A percentile compares a stretch with the other conserved stretches of the same genome.
Conservation (phyloP, 2,329 filamentous ascomycete genomes). For the Aspergillus proliferans region DNA sequence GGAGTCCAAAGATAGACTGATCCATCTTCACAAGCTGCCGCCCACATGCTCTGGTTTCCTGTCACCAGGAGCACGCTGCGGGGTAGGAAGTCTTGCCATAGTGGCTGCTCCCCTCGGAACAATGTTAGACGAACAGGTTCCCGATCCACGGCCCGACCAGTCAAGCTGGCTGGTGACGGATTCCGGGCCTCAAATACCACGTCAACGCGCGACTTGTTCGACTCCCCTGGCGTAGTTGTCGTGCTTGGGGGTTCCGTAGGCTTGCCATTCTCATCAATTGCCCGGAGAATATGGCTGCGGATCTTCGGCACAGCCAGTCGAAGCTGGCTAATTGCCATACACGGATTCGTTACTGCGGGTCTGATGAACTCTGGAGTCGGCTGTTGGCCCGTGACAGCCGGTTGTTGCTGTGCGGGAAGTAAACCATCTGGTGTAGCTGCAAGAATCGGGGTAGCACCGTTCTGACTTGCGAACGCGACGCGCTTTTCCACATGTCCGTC, state of each 20-base stretch:
- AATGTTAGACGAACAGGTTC: conserved; percentile 82
- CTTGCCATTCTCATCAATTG: conserved; percentile 56
- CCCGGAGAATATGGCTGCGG: conserved; percentile 72
- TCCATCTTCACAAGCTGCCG: conserved; percentile 87
- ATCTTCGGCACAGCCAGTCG: conserved; percentile 83
- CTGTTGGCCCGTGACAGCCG: conserved; percentile 54
- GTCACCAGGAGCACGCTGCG: conserved; percentile 82
- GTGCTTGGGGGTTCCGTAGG: conserved; percentile 34
- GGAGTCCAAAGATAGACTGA: conserved; percentile 88
- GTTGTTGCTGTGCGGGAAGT: conserved; percentile 63
- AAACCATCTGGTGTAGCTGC: conserved; percentile 71
- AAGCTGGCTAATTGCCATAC: conserved; percentile 73
- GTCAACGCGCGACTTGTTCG: conserved; percentile 56
- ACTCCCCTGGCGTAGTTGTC: conserved; percentile 23
- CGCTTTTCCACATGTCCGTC: conserved; percentile 58
- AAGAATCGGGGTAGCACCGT: conserved; percentile 68
- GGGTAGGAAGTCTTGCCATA: conserved; percentile 94
- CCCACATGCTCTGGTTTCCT: conserved; percentile 86
- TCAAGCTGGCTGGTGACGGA: conserved; percentile 56
- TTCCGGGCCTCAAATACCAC: conserved; percentile 85
- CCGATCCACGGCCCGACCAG: conserved; percentile 56
- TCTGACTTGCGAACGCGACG: conserved; percentile 52
- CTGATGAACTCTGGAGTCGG: conserved; percentile 77
- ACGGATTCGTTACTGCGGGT: conserved; percentile 78
- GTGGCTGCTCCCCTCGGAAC: conserved; percentile 67